A percentile compares a stretch with the other conserved stretches of the same genome.
Conservation (phyloP, 2,329 filamentous ascomycete species). For the Penicillium hesseltinei region DNA sequence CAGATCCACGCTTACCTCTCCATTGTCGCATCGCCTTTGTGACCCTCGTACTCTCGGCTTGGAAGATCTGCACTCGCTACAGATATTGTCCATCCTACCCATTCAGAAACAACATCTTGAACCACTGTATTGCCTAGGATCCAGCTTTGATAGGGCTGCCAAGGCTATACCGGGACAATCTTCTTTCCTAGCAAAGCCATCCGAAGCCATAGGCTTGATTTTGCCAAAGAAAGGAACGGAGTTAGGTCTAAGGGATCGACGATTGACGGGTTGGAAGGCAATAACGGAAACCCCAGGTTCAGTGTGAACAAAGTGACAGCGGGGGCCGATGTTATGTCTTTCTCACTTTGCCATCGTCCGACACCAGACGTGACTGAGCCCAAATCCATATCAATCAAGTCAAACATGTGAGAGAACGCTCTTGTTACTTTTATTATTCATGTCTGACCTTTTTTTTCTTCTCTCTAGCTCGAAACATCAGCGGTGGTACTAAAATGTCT, state of each 20-base stretch:
- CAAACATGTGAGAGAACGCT: neutral
- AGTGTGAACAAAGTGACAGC: neutral
- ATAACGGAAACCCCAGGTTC: neutral
- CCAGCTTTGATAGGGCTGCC: neutral
- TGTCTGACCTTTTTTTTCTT: neutral
- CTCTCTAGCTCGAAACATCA: neutral
- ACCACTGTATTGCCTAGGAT: neutral
- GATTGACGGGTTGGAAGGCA: neutral
- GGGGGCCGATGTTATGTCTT: conserved; percentile 6
- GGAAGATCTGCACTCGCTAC: no score
- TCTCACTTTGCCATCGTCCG: neutral
- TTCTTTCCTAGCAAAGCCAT: neutral
- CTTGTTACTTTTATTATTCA: neutral
- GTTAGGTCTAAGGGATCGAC: neutral
- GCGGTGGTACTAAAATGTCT: neutral
- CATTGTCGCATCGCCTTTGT: neutral
- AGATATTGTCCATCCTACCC: neutral
- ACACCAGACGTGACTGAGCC: conserved; percentile 3
- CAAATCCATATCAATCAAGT: neutral
- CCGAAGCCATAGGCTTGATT: neutral
- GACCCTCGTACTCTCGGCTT: neutral
- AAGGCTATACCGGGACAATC: neutral
- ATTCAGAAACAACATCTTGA: neutral
- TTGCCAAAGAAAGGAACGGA: neutral
- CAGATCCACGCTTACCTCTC: neutral